Conservation (phyloP, 1,139 yeast genomes). For the Pichia sp. region DNA sequence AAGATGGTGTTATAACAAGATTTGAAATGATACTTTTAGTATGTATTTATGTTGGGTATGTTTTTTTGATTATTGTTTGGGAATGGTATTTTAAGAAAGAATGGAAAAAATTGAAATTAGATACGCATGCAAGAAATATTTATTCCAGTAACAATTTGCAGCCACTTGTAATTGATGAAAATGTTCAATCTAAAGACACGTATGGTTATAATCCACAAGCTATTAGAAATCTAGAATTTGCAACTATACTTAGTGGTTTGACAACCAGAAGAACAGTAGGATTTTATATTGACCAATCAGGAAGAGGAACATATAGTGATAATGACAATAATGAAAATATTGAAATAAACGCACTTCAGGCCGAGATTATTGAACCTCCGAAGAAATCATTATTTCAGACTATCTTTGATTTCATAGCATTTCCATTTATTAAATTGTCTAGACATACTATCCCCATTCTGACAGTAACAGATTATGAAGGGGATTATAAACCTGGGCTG, state of each 20-base stretch:
- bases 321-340: constrained; percentile 6
- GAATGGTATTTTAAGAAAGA: constrained; percentile 28
- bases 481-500: constrained; percentile 19
- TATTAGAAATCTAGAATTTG: constrained; percentile 25
- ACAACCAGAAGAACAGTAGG: constrained; percentile 19
- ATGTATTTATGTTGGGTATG: constrained; percentile 47
- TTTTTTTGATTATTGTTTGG: constrained; percentile 40
- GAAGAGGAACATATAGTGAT: constrained; percentile 14
- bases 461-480: constrained; percentile 19
- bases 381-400: constrained; percentile 9
- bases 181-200: constrained; percentile 24
- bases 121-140: constrained; percentile 20
- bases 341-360: constrained; percentile 13
- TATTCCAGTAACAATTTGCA: constrained; percentile 19
- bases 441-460: constrained; percentile 22
- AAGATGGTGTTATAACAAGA: constrained; percentile 40
- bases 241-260: constrained; percentile 21
- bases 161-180: constrained; percentile 17
- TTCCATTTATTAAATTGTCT: constrained; percentile 20
- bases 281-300: neutral
- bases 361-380: constrained; percentile 13
- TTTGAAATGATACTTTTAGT: constrained; percentile 46
- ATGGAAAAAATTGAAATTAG: constrained; percentile 7
- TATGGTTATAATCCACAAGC: constrained; percentile 26
- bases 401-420: constrained; percentile 13